phyloP scores from a whole-genome alignment of 129 eudicot genomes.

The Kitagawia praeruptora region DNA sequence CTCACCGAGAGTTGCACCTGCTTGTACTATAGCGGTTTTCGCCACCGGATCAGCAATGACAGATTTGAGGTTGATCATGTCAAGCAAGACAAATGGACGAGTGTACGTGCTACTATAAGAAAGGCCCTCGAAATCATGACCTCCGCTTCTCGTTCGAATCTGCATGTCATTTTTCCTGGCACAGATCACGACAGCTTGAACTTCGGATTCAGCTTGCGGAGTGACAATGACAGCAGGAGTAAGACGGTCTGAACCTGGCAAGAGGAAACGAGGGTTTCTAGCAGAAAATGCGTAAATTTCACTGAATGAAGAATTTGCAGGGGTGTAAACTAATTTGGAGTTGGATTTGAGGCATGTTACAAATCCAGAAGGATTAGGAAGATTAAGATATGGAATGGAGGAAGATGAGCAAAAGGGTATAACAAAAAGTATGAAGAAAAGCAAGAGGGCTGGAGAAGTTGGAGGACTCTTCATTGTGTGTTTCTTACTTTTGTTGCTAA shows the following conservation, averaged over 20 bases:
- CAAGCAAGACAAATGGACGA: neutral
- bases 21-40: neutral
- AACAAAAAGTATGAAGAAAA: neutral
- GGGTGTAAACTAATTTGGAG: neutral
- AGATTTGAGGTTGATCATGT: neutral
- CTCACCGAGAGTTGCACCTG: neutral
- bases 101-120: neutral
- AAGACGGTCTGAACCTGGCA: neutral
- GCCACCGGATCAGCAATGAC: neutral
- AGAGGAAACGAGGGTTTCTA: neutral
- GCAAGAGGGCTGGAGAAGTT: neutral
- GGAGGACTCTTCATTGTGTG: neutral
- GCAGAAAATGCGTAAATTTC: neutral
- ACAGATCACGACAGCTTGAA: neutral
- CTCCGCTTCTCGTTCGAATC: neutral
- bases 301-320: neutral
- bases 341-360: neutral
- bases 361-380: neutral
- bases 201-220: neutral
- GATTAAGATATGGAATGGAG: neutral
- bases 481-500: neutral
- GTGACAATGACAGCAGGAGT: constrained; percentile 8
- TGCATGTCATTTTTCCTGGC: neutral
- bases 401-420: neutral
- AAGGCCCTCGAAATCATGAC: constrained; percentile 8